A percentile compares a stretch with the other conserved stretches of the same genome.
phyloP scores from a whole-genome alignment of 176 grass and related monocot genomes.

The Carex parvula region DNA sequence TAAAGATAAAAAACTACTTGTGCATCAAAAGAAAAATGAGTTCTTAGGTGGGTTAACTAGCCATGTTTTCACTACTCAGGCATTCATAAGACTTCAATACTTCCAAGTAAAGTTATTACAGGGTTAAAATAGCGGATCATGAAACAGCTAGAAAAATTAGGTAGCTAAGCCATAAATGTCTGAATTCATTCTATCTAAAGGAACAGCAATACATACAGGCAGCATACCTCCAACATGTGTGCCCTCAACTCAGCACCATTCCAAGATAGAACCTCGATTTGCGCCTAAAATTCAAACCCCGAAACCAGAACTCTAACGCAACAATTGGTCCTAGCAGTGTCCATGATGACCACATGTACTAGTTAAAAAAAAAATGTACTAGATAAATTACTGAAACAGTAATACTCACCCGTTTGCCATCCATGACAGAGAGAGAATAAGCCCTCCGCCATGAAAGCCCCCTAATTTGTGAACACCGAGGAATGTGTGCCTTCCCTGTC shows the following conservation, averaged over 20 bases:
- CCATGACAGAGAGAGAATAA: constrained; percentile 76
- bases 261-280: constrained; percentile 3
- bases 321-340: neutral
- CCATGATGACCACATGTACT: neutral
- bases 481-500: constrained; percentile 73
- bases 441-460: constrained; percentile 56
- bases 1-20: neutral
- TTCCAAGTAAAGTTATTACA: neutral
- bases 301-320: neutral
- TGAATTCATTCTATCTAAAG: neutral
- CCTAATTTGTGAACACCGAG: constrained; percentile 39
- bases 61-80: neutral
- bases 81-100: neutral
- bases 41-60: neutral
- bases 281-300: neutral
- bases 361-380: neutral
- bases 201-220: neutral
- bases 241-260: neutral
- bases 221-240: neutral
- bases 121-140: too few species aligned
- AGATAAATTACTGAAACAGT: constrained; percentile 1
- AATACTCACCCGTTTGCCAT: constrained; percentile 70
- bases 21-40: neutral
- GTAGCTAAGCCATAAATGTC: neutral
- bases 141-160: too few species aligned